A percentile compares a stretch with the other conserved stretches of the same genome.
These are phyloP conservation scores for Paraphoma sp. DNA, from an alignment of 2,329 filamentous ascomycete genomes.

Conservation along the genomic window DNA sequence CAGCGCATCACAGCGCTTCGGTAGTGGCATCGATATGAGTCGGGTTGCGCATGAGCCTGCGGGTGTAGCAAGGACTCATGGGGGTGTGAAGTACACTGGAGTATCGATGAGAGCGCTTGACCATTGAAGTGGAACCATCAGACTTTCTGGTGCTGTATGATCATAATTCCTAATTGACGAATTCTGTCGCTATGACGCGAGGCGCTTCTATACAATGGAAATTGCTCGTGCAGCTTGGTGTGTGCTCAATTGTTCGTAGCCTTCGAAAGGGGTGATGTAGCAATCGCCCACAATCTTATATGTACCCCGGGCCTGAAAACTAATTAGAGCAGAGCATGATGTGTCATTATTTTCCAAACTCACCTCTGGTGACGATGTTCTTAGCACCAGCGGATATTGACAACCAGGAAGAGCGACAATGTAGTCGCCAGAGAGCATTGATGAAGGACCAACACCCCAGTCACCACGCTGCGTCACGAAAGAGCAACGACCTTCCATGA, in stretches of 20 bases:
- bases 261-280: background rate
- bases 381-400: conserved; percentile 1
- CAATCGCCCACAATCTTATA: conserved; percentile 5
- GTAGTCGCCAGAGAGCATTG: background rate
- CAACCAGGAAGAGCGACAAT: conserved; percentile 3
- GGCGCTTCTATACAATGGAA: background rate
- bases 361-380: background rate
- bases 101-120: conserved; percentile 10
- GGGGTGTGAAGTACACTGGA: conserved; percentile 16
- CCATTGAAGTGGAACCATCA: background rate
- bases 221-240: background rate
- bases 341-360: background rate
- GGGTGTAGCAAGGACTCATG: conserved; percentile 10
- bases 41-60: conserved; percentile 16
- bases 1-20: conserved; percentile 12
- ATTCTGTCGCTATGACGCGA: background rate
- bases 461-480: background rate
- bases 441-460: conserved; percentile 1
- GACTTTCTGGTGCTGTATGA: background rate
- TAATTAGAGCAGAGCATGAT: too few species aligned
- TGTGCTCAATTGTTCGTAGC: background rate
- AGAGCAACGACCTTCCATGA: conserved; percentile 3
- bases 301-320: background rate
- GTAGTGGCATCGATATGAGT: conserved; percentile 15
- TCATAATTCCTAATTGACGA: background rate